Base-by-base conservation (phyloP, 2,329 filamentous ascomycete genomes). In the Tolypocladium guangdongense region DNA sequence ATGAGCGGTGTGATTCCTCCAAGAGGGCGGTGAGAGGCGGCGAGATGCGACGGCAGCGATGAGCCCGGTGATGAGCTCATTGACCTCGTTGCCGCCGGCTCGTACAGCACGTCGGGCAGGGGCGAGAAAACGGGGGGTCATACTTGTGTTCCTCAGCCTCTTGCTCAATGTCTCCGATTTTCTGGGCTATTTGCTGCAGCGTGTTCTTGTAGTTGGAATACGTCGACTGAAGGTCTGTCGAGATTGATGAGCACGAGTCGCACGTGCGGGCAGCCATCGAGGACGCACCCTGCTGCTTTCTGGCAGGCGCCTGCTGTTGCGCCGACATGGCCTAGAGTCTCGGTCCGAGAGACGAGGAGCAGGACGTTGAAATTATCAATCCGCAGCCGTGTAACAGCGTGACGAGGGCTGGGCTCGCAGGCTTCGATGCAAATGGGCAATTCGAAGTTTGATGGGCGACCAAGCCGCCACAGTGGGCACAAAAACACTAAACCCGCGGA, bases 71-170 rank as follows among this genome's bases (percentile, higher is more conserved):
- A 14, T 37, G 50, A 33, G 27, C 12, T 30, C 14, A 32, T 32
- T 6, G 45, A 32, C 5, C 22, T 48, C 39, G 33, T 11, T 2
- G 22, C 24, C 16, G 43, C 36, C 41, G 16, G 39, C 20, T 30
- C 39, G 7, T 14, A 32, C 43, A 20, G 27, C 27, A 16, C 18
- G 14, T 20, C 18, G 20, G 33, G 14, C 22, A 8, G 51, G 27
- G 30, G 22, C 16, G 33, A 14, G 37, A 39, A 10, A 16, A 30
- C n/a, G 12, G 36, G 32, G 18, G 14, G 7, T 35, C 52, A 27
- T 33, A 97, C 93, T 96, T 97, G 78, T 99, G 93, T 70, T 99
- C 93, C 71, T 99, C 93, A 22, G 88, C 86, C 69, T 97, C 93
- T 69, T 96, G 90, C 74, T 99, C 93, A 54, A 99, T 91, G 66